Conservation (phyloP, 1,284 basidiomycete species). For the Ganoderma multipileum region DNA sequence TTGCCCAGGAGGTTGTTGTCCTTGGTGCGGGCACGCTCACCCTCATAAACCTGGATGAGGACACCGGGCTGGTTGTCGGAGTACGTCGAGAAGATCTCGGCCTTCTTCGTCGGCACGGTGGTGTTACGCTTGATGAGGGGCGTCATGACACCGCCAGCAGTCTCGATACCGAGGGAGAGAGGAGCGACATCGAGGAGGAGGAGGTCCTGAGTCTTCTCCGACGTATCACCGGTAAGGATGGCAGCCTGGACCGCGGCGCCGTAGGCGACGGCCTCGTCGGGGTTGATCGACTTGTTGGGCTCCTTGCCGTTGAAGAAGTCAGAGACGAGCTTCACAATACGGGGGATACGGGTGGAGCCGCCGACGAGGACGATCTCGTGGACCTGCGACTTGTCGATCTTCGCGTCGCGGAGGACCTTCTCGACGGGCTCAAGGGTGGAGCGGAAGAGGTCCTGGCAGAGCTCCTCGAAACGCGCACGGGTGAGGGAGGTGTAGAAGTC, state of each 20-base stretch:
- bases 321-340: constrained; percentile 96
- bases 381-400: constrained; percentile 96
- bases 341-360: constrained; percentile 98
- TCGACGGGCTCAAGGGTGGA: constrained; percentile 97
- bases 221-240: constrained; percentile 97
- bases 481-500: constrained; percentile 99
- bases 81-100: constrained; percentile 98
- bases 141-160: constrained; percentile 98
- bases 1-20: constrained; percentile 99
- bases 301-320: constrained; percentile 99
- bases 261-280: constrained; percentile 99
- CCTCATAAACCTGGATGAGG: constrained; percentile 98
- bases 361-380: constrained; percentile 98
- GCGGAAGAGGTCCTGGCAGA: constrained; percentile 98
- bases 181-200: constrained; percentile 97
- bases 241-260: constrained; percentile 99
- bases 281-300: constrained; percentile 98
- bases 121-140: constrained; percentile 98
- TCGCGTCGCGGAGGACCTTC: constrained; percentile 97
- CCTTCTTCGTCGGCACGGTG: constrained; percentile 99
- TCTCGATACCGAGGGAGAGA: constrained; percentile 97
- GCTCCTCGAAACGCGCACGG: constrained; percentile 98
- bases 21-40: constrained; percentile 99
- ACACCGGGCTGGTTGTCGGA: constrained; percentile 99
- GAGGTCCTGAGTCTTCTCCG: constrained; percentile 97